phyloP scores from a whole-genome alignment of 768 basidiomycete species.

The Psilocybe subaeruginosa region DNA sequence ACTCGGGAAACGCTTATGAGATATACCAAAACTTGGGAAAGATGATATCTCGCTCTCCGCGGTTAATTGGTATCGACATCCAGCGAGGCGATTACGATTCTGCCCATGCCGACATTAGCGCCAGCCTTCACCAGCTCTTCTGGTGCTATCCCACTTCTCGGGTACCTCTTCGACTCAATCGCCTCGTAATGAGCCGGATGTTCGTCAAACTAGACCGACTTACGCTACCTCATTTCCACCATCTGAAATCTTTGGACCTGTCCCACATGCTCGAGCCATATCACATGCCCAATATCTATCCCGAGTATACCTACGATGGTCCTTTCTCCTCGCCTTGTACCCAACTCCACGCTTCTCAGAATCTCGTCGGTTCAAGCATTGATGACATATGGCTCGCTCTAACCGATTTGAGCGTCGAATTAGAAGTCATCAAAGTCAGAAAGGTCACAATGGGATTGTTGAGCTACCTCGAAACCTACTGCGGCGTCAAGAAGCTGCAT shows the following conservation, averaged over 20 bases:
- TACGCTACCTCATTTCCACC: constrained; percentile 10
- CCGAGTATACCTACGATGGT: neutral
- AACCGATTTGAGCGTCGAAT: neutral
- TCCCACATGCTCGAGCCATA: constrained; percentile 7
- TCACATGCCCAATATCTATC: neutral
- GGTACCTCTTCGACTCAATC: constrained; percentile 14
- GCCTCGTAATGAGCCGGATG: constrained; percentile 3
- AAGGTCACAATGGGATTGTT: neutral
- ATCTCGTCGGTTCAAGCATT: constrained; percentile 3
- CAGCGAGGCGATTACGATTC: constrained; percentile 3
- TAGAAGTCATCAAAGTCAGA: constrained; percentile 6
- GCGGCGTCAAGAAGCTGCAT: constrained; percentile 7
- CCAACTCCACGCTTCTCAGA: neutral
- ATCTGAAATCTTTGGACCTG: constrained; percentile 14
- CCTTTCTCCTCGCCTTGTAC: neutral
- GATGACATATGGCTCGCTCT: constrained; percentile 10
- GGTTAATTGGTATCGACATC: constrained; percentile 10
- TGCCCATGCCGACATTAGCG: constrained; percentile 3
- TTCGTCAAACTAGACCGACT: constrained; percentile 8
- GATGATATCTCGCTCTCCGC: constrained; percentile 11
- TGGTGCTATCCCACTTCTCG: constrained; percentile 7
- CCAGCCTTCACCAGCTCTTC: constrained; percentile 18
- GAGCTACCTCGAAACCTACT: constrained; percentile 10
- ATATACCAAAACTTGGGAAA: constrained; percentile 11
- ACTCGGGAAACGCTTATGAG: neutral